Base-by-base conservation (phyloP, 2,329 filamentous ascomycete genomes). In the Colletotrichum spinosum region DNA sequence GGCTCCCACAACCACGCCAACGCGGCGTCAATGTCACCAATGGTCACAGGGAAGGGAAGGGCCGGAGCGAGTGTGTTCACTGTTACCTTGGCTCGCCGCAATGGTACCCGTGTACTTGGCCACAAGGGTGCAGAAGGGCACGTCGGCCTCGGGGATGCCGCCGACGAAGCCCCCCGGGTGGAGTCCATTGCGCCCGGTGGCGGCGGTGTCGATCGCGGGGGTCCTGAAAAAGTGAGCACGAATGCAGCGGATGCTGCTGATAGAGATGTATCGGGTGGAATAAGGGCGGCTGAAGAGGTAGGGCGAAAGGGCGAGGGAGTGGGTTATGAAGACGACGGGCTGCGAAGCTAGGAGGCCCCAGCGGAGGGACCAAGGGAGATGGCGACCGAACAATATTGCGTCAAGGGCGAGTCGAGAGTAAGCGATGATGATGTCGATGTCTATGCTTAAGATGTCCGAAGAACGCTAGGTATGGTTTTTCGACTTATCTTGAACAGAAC, bases 11-110 rank as follows among this genome's bases (percentile, higher is more conserved):
- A 15, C 15, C 75, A 84, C 48, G 70, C 68, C 11, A 84, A 70
- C 0, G 78, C 74, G 45, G 80, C 80, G 56, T 83, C 79, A 2
- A 80, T 75, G 69, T 87, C 84, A 57, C 85, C 74, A 2, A 85
- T 73, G 4, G 79, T 79, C 1, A 72, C 74, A 0, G 84, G 84
- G 61, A 86, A 86, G 33, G 75, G 74, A 67, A 85, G 74, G 62
- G 85, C 83, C 0, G 84, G 84, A 8, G 83, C 84, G 38, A 84
- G 15, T 2, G 15, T 15, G 15, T n/a, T n/a, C n/a, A n/a, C n/a
- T n/a, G n/a, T 15, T 2, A 15, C 15, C 15, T 15, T 15, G 15
- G 15, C 82, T 82, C 8, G 86, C 74, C 13, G 81, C 80, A 0
- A 84, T 76, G 2, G 80, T 80, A 1, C 78, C 81, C 0, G 80